Evolutionary conservation across 495 filamentous ascomycete species (phyloP), one percentile per base, ranked within the genome.

Genomic region (Podospora sp.): DNA sequence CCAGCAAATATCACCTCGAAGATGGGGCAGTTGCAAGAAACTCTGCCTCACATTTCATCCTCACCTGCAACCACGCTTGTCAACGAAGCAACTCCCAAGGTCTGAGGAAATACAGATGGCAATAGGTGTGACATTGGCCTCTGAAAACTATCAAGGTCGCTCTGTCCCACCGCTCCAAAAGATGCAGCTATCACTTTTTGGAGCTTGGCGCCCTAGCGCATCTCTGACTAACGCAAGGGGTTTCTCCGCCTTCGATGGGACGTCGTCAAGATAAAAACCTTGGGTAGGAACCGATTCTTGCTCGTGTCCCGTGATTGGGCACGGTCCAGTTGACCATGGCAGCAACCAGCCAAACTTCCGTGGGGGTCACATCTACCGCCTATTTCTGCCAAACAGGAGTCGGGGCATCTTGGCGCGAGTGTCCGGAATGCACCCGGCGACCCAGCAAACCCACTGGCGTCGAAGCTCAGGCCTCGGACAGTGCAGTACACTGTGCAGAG

Each of bases 1-100:
- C 62, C 24, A 49, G 18, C 59, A 46, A 20, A 67, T 62, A 67
- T 67, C 58, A 62, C 58, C 25, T 59, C 53, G 7, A 58, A 62
- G n/a, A 22, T 35, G 2, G 18, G 22, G 22, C 40, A 29, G 40
- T 11, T 20, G 8, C 40, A 25, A 6, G 21, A 46, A 50, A n/a
- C 29, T 65, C 20, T 49, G 1, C 5, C 21, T n/a, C 16, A 20
- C 33, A 56, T 27, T 6, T 8, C 20, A 11, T 18, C 52, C 8
- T 65, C 1, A 14, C 20, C 52, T 22, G 52, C 8, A 55, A 22
- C 1, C 52, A 2, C 16, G 9, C 40, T 46, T 4, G 11, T 46
- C n/a, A n/a, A n/a, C n/a, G n/a, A n/a, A n/a, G n/a, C n/a, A n/a
- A n/a, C n/a, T n/a, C n/a, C n/a, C n/a, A n/a, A n/a, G n/a, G n/a